Percentiles rank a stretch among this genome's conserved stretches.
Conservation (phyloP, 129 eudicot genomes). For the Deinandra increscens region DNA sequence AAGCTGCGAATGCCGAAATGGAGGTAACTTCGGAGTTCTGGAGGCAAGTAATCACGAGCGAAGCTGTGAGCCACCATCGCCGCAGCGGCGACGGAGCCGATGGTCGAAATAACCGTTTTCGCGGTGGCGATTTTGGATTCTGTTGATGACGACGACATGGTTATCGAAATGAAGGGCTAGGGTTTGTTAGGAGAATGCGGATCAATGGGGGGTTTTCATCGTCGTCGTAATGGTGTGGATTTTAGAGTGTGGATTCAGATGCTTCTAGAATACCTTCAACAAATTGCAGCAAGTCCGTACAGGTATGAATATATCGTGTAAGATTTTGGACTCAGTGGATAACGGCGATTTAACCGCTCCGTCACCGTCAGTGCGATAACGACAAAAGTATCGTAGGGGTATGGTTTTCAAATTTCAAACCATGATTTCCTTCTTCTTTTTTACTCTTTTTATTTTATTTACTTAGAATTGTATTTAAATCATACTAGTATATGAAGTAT, state of each 20-base stretch:
- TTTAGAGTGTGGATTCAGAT: neutral
- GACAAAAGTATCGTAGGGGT: no score
- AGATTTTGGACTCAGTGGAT: no score
- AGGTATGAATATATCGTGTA: no score
- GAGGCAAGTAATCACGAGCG: conserved; percentile 52
- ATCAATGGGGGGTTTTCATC: neutral
- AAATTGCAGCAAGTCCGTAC: no score
- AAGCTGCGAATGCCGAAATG: conserved; percentile 23
- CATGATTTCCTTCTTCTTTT: no score
- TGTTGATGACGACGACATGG: neutral
- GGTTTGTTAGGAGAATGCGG: neutral
- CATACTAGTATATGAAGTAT: no score
- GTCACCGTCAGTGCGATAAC: no score
- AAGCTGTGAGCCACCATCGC: conserved; percentile 56
- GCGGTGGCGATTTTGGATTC: conserved; percentile 31
- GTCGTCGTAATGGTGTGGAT: neutral
- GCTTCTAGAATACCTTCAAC: no score
- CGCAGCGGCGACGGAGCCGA: conserved; percentile 58
- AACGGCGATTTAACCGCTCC: no score
- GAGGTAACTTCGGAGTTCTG: conserved; percentile 38
- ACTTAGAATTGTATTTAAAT: no score
- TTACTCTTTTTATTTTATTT: no score
- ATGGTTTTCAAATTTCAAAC: no score
- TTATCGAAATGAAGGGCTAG: neutral
- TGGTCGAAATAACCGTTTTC: conserved; percentile 47